phyloP scores from a whole-genome alignment of 768 basidiomycete genomes.

The Leucocoprinus birnbaumii region DNA sequence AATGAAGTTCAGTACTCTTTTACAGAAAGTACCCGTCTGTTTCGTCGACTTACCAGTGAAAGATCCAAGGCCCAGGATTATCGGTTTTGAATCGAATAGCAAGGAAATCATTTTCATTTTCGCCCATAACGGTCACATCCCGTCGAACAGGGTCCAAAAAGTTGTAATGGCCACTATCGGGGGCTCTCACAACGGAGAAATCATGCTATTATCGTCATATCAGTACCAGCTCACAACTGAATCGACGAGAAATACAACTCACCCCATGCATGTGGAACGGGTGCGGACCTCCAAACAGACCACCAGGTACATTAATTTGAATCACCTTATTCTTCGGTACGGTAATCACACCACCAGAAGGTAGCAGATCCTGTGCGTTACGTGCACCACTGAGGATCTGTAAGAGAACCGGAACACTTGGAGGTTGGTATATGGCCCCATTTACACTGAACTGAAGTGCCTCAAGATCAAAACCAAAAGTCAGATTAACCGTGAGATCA shows the following conservation, averaged over 20 bases:
- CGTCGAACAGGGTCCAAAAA: conserved; percentile 51
- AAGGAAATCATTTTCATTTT: conserved; percentile 32
- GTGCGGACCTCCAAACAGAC: conserved; percentile 22
- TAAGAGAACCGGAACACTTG: conserved; percentile 43
- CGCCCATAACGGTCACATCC: conserved; percentile 51
- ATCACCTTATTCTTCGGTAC: conserved; percentile 45
- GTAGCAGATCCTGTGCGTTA: conserved; percentile 36
- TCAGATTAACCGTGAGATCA: conserved; percentile 25
- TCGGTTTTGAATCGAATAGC: conserved; percentile 65
- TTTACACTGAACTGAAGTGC: conserved; percentile 32
- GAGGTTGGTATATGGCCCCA: conserved; percentile 16
- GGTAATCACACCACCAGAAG: conserved; percentile 36
- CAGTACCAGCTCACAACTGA: background rate
- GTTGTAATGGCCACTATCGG: conserved; percentile 36
- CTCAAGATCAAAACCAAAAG: conserved; percentile 9
- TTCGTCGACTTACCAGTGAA: conserved; percentile 30
- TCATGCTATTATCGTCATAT: conserved; percentile 18
- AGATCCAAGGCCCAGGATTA: conserved; percentile 63
- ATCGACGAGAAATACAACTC: conserved; percentile 15
- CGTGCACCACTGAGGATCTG: conserved; percentile 46
- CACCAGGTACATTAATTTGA: conserved; percentile 43
- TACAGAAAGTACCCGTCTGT: background rate
- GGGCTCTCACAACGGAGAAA: conserved; percentile 41
- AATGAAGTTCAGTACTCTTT: background rate
- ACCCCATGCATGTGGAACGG: conserved; percentile 49